These are phyloP conservation scores for Cinchona pubescens DNA, from an alignment of 257 asterid genomes.

Conservation along the genomic window DNA sequence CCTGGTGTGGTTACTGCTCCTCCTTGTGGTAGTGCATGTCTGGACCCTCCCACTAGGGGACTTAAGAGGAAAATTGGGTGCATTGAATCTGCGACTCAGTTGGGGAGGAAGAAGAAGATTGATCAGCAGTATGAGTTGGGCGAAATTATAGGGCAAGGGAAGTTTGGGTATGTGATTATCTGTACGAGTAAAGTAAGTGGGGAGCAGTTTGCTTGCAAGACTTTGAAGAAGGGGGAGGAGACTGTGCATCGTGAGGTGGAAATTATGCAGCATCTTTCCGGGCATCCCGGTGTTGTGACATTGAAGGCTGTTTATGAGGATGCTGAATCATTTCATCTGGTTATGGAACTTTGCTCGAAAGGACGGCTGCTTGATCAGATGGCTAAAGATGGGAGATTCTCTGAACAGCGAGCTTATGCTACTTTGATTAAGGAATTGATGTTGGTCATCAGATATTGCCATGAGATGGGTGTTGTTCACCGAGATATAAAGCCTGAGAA, in stretches of 20 bases:
- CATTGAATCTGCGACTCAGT: slow-evolving; percentile 66
- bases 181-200: slow-evolving; percentile 64
- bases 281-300: slow-evolving; percentile 82
- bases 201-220: slow-evolving; percentile 82
- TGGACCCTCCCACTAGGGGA: slow-evolving; percentile 58
- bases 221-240: slow-evolving; percentile 72
- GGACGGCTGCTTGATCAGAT: slow-evolving; percentile 85
- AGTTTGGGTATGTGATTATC: slow-evolving; percentile 72
- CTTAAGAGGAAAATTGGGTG: slow-evolving; percentile 90
- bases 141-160: slow-evolving; percentile 63
- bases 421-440: slow-evolving; percentile 68
- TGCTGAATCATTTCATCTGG: slow-evolving; percentile 66
- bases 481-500: slow-evolving; percentile 90
- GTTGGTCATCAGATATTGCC: slow-evolving; percentile 78
- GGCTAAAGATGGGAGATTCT: slow-evolving; percentile 56
- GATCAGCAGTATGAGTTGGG: slow-evolving; percentile 63
- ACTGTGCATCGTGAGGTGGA: slow-evolving; percentile 89
- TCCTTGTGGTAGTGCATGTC: slow-evolving; percentile 45
- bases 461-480: slow-evolving; percentile 94
- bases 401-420: slow-evolving; percentile 79
- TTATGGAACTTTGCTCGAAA: slow-evolving; percentile 86
- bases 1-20: slow-evolving; percentile 80
- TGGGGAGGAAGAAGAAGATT: slow-evolving; percentile 84
- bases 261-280: slow-evolving; percentile 94
- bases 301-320: slow-evolving; percentile 81